Conservation (phyloP, 352 stramenopile species). For the Peronospora belbahrii region DNA sequence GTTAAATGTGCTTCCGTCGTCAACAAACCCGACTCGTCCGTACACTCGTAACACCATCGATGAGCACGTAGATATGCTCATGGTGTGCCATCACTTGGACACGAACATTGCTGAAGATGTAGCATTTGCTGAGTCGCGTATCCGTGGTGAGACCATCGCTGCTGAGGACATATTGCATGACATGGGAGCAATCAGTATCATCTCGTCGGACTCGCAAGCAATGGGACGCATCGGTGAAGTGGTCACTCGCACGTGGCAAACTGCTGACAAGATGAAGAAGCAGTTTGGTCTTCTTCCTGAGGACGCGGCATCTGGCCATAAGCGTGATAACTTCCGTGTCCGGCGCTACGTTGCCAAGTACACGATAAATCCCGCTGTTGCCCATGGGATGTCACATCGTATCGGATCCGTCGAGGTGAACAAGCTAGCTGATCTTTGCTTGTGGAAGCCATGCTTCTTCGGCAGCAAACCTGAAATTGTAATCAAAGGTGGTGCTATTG, state of each 20-base stretch:
- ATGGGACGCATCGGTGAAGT: conserved; percentile 97
- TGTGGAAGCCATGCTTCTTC: conserved; percentile 95
- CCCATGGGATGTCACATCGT: conserved; percentile 93
- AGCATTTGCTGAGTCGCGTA: conserved; percentile 95
- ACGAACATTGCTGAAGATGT: conserved; percentile 94
- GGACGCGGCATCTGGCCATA: conserved; percentile 50
- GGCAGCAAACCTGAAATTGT: conserved; percentile 94
- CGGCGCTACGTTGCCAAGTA: conserved; percentile 96
- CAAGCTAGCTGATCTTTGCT: conserved; percentile 92
- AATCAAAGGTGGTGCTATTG: conserved; percentile 92
- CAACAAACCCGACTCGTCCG: conserved; percentile 94
- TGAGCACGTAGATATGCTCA: conserved; percentile 98
- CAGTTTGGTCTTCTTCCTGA: conserved; percentile 85
- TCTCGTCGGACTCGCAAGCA: conserved; percentile 94
- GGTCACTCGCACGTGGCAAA: conserved; percentile 95
- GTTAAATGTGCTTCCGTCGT: conserved; percentile 91
- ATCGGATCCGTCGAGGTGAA: conserved; percentile 90
- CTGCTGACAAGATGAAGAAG: conserved; percentile 97
- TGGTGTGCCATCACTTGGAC: conserved; percentile 98
- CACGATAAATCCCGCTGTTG: conserved; percentile 96
- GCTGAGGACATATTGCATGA: conserved; percentile 97
- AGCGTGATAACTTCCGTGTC: conserved; percentile 92
- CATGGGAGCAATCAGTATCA: conserved; percentile 95
- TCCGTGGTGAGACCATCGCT: conserved; percentile 95
- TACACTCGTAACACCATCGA: conserved; percentile 97